A percentile compares a stretch with the other conserved stretches of the same genome.
Evolutionary conservation across 768 basidiomycete genomes (phyloP).

Genomic region (Lactifluus volemus): DNA sequence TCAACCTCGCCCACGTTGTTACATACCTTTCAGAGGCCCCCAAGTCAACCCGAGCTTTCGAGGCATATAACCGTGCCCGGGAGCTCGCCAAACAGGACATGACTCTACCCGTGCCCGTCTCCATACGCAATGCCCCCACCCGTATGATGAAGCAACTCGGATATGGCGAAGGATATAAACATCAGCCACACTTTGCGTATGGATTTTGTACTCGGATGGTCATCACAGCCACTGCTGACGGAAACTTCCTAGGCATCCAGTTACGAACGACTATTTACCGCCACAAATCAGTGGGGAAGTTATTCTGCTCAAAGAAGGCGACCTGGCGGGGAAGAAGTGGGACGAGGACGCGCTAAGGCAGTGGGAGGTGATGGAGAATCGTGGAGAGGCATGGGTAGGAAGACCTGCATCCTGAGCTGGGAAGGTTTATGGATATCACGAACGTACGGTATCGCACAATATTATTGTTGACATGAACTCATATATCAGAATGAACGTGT

Average conservation of each 20-base stretch:
- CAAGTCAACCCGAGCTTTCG: conserved; percentile 73
- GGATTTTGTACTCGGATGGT: conserved; percentile 9
- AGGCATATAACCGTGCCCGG: conserved; percentile 64
- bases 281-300: conserved; percentile 30
- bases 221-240: not conserved
- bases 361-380: conserved; percentile 41
- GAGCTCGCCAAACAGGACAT: conserved; percentile 45
- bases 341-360: conserved; percentile 37
- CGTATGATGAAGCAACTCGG: conserved; percentile 46
- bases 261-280: conserved; percentile 45
- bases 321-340: conserved; percentile 35
- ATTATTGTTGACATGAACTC: not conserved
- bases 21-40: conserved; percentile 73
- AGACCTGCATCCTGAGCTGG: not conserved
- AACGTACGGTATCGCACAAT: not conserved
- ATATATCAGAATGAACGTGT: not conserved
- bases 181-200: conserved; percentile 40
- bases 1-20: conserved; percentile 72
- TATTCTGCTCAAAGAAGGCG: conserved; percentile 32
- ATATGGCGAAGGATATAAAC: conserved; percentile 42
- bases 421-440: not conserved
- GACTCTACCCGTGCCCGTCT: conserved; percentile 56
- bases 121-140: conserved; percentile 77
- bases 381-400: conserved; percentile 31
- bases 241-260: conserved; percentile 35